A percentile compares a stretch with the other conserved stretches of the same genome.
Evolutionary conservation across 1,284 basidiomycete species (phyloP).

Genomic region (Cryptococcus maquisensis): DNA sequence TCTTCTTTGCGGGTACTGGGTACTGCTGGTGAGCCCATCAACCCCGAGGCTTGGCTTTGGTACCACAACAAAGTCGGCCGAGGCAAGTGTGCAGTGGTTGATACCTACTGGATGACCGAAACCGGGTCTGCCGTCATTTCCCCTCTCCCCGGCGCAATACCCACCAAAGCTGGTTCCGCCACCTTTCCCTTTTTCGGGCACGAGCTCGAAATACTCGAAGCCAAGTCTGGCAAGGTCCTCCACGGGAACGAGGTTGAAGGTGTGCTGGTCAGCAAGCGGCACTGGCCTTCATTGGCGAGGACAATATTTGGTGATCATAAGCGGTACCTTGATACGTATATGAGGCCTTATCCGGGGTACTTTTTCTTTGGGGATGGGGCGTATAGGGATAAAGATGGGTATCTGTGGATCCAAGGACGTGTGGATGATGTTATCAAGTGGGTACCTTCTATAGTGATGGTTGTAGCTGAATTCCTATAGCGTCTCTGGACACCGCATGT

Average conservation of each 20-base stretch:
- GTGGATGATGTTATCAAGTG: slow-evolving; percentile 68
- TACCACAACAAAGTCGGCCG: slow-evolving; percentile 87
- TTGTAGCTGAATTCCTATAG: slow-evolving; percentile 41
- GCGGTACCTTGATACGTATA: slow-evolving; percentile 89
- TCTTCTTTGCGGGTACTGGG: slow-evolving; percentile 81
- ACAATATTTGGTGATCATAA: slow-evolving; percentile 90
- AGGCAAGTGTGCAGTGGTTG: slow-evolving; percentile 87
- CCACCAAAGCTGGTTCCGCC: slow-evolving; percentile 93
- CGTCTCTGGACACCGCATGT: slow-evolving; percentile 93
- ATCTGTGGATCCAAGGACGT: slow-evolving; percentile 97
- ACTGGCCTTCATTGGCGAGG: slow-evolving; percentile 95
- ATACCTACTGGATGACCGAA: slow-evolving; percentile 98
- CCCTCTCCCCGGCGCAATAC: slow-evolving; percentile 89
- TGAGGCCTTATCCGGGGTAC: slow-evolving; percentile 56
- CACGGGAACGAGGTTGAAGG: slow-evolving; percentile 84
- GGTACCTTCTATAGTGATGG: not conserved
- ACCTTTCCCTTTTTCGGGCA: slow-evolving; percentile 98
- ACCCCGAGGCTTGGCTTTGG: slow-evolving; percentile 99
- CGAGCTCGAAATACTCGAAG: slow-evolving; percentile 81
- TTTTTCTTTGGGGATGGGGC: slow-evolving; percentile 98
- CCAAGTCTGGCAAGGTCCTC: slow-evolving; percentile 59
- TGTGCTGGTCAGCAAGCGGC: slow-evolving; percentile 76
- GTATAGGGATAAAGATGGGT: slow-evolving; percentile 88
- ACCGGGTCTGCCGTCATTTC: slow-evolving; percentile 93
- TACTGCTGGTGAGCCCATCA: slow-evolving; percentile 95